Conservation (phyloP, 345 rosid species). For the Murraya koenigii region DNA sequence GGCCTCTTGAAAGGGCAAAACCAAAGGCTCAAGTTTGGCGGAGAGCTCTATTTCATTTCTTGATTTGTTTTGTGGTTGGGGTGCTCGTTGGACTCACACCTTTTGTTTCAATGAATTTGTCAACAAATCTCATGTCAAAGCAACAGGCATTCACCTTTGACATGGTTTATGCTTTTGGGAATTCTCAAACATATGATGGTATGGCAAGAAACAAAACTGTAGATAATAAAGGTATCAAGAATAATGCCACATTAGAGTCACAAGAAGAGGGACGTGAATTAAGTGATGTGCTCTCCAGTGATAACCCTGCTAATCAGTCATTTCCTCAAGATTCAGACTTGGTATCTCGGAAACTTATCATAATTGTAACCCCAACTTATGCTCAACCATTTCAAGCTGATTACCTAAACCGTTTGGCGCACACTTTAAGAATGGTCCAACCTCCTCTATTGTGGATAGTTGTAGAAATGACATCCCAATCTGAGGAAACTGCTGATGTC, state of each 20-base stretch:
- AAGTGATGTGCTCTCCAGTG: constrained; percentile 2
- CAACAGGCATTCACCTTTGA: constrained; percentile 42
- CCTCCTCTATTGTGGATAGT: constrained; percentile 72
- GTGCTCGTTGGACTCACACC: constrained; percentile 48
- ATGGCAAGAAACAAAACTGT: constrained; percentile 16
- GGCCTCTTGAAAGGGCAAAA: constrained; percentile 43
- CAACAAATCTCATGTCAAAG: constrained; percentile 25
- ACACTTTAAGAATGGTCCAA: constrained; percentile 42
- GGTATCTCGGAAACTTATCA: constrained; percentile 42
- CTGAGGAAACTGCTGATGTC: constrained; percentile 50
- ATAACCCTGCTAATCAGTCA: constrained; percentile 12
- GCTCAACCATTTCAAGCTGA: constrained; percentile 42
- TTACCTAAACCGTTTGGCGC: constrained; percentile 49
- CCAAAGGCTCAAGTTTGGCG: constrained; percentile 50
- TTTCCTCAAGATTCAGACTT: constrained; percentile 18
- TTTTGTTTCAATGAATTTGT: constrained; percentile 34
- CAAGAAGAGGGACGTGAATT: constrained; percentile 14
- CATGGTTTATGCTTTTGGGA: constrained; percentile 24
- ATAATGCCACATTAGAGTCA: constrained; percentile 20
- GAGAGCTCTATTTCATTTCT: constrained; percentile 47
- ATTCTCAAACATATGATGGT: constrained; percentile 12
- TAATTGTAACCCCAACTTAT: constrained; percentile 52
- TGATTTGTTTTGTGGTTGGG: constrained; percentile 48
- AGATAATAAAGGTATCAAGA: constrained; percentile 4
- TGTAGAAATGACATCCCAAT: constrained; percentile 56